Evolutionary conservation across 768 basidiomycete species (phyloP).

Genomic region (Neoboletus brunneissimus): DNA sequence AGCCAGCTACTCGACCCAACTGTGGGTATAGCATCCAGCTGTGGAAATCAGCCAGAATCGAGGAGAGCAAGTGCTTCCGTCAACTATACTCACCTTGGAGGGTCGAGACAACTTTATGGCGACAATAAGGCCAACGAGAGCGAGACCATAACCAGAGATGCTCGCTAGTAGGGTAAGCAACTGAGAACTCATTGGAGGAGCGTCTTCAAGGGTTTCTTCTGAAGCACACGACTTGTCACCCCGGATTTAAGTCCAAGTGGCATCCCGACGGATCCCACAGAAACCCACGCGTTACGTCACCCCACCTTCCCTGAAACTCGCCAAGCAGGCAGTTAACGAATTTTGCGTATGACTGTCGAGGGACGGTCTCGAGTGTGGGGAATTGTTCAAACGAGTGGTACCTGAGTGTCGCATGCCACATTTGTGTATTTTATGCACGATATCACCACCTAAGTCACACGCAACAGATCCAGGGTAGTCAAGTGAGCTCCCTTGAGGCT

Average conservation of each 20-base stretch:
- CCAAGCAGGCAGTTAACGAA: not conserved
- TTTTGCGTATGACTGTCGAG: not conserved
- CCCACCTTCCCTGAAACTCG: not conserved
- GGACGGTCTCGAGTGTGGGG: accelerated
- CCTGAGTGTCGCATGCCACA: not conserved
- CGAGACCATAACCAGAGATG: not conserved
- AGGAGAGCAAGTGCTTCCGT: not conserved
- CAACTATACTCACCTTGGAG: constrained; percentile 1
- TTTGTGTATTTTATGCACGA: not conserved
- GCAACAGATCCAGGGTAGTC: not conserved
- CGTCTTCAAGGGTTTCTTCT: not conserved
- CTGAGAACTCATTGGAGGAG: not conserved
- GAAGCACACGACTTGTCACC: no score
- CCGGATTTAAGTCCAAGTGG: no score
- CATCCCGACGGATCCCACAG: no score
- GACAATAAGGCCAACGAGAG: not conserved
- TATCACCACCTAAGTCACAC: not conserved
- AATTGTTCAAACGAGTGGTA: not conserved
- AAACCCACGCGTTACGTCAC: no score
- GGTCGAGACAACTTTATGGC: not conserved
- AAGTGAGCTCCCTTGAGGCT: not conserved
- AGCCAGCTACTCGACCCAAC: constrained; percentile 10
- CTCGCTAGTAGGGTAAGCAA: not conserved
- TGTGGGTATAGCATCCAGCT: constrained; percentile 29
- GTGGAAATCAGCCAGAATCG: not conserved